Conservation (phyloP, 2,329 filamentous ascomycete genomes). For the Huntiella omanensis region DNA sequence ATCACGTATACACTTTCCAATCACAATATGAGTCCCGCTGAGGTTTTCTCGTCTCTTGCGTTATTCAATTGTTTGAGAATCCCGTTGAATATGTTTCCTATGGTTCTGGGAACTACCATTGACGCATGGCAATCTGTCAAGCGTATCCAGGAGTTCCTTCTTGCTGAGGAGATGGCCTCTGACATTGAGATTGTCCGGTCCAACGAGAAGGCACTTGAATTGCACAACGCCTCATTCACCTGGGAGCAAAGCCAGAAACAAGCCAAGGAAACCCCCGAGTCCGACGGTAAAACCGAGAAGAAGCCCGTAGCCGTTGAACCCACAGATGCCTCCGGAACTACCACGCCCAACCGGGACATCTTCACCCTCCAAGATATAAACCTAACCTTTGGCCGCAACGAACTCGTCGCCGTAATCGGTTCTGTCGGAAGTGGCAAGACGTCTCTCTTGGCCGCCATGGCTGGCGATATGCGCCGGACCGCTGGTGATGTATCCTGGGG, state of each 20-base stretch:
- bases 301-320: background rate
- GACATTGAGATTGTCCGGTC: conserved; percentile 38
- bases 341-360: conserved; percentile 42
- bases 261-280: conserved; percentile 25
- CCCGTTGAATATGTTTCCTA: conserved; percentile 71
- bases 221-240: conserved; percentile 60
- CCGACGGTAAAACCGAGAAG: conserved; percentile 18
- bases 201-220: conserved; percentile 48
- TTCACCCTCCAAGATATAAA: conserved; percentile 55
- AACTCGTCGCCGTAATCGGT: conserved; percentile 71
- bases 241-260: conserved; percentile 57
- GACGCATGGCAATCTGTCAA: conserved; percentile 74
- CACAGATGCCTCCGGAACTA: conserved; percentile 25
- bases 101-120: conserved; percentile 75
- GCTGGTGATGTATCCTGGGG: conserved; percentile 55
- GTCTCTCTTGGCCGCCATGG: conserved; percentile 71
- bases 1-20: conserved; percentile 57
- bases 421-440: conserved; percentile 82
- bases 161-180: conserved; percentile 70
- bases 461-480: conserved; percentile 84
- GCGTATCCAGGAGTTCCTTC: conserved; percentile 72
- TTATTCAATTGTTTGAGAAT: conserved; percentile 83
- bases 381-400: conserved; percentile 50
- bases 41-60: conserved; percentile 81
- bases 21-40: conserved; percentile 51